Conservation (phyloP, 345 rosid species). For the Geranium rotundifolium region DNA sequence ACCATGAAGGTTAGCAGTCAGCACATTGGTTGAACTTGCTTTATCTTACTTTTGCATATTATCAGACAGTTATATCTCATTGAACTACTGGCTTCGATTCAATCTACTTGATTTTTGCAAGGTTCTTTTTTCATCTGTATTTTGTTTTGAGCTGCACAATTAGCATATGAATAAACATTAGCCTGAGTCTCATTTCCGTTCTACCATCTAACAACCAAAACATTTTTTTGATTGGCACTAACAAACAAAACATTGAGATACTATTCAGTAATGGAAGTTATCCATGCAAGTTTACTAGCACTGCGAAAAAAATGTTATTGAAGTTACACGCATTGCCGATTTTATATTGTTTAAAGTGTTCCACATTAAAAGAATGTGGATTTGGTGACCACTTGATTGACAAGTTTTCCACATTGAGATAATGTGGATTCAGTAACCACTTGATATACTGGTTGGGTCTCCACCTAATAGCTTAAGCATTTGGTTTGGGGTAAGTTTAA, state of each 20-base stretch:
- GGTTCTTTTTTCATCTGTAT: not conserved
- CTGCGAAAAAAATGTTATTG: no score
- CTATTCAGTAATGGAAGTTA: not conserved
- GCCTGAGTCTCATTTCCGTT: not conserved
- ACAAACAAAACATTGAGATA: not conserved
- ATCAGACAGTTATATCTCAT: not conserved
- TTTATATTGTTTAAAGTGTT: no score
- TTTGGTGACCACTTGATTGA: no score
- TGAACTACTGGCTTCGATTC: not conserved
- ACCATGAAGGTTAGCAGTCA: constrained; percentile 71
- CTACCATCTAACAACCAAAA: not conserved
- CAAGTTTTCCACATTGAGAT: no score
- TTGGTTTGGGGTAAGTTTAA: no score
- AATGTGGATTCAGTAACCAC: no score
- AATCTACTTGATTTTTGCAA: not conserved
- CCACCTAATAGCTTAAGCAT: no score
- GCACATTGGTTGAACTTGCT: not conserved
- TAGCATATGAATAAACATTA: not conserved
- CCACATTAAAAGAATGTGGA: no score
- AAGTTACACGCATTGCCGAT: not conserved
- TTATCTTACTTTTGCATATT: constrained; percentile 1
- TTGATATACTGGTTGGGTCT: no score
- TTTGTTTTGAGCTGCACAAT: not conserved
- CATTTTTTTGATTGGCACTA: no score
- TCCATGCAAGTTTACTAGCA: not conserved